A percentile compares a stretch with the other conserved stretches of the same genome.
Evolutionary conservation across 768 basidiomycete species (phyloP).

Genomic region (Strobilomyces dryophilus): DNA sequence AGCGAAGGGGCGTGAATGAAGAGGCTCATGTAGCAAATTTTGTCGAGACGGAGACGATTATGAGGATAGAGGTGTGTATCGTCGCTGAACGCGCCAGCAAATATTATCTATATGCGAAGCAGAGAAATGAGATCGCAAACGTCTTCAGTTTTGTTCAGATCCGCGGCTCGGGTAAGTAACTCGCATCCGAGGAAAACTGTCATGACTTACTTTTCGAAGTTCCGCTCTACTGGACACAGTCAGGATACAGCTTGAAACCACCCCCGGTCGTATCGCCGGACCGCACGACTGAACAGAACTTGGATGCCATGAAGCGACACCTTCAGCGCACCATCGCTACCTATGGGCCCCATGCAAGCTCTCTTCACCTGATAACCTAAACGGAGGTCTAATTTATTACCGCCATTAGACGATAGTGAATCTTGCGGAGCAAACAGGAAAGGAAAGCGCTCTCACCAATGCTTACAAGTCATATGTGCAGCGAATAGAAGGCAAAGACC

Average conservation of each 20-base stretch:
- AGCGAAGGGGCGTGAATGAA: constrained; percentile 91
- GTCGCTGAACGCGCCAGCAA: neutral
- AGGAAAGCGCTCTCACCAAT: constrained; percentile 74
- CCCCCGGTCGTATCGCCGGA: constrained; percentile 75
- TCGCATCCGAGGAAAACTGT: neutral
- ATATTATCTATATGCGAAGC: constrained; percentile 1
- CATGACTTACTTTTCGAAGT: constrained; percentile 43
- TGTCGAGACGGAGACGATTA: constrained; percentile 90
- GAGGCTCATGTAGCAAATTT: constrained; percentile 94
- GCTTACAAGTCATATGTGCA: constrained; percentile 71
- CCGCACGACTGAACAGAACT: constrained; percentile 66
- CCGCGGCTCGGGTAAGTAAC: constrained; percentile 75
- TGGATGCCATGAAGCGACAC: constrained; percentile 69
- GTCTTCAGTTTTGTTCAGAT: constrained; percentile 88
- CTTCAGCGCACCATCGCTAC: constrained; percentile 57
- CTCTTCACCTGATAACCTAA: neutral
- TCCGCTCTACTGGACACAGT: constrained; percentile 91
- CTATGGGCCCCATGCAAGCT: constrained; percentile 76
- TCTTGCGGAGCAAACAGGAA: constrained; percentile 87
- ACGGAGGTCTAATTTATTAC: constrained; percentile 2
- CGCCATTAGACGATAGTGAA: constrained; percentile 70
- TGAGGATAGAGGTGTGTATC: constrained; percentile 66
- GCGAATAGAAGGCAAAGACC: constrained; percentile 51
- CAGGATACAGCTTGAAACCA: constrained; percentile 83
- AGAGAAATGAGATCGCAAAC: constrained; percentile 75